A percentile compares a stretch with the other conserved stretches of the same genome.
phyloP scores from a whole-genome alignment of 345 rosid species.

The Acer saccharum region DNA sequence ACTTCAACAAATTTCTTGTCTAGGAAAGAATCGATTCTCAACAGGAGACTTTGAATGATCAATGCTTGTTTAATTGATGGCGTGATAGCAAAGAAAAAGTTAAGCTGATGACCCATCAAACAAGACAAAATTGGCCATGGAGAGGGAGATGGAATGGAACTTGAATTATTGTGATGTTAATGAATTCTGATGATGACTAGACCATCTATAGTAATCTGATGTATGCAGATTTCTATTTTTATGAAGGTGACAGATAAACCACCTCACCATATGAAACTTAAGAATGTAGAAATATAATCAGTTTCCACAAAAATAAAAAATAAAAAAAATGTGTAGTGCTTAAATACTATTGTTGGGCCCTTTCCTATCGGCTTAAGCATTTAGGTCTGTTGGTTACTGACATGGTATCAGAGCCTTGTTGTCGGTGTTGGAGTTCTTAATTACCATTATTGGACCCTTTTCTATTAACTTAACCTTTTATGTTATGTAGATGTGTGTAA shows the following conservation, averaged over 20 bases:
- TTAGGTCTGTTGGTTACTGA: too few species aligned
- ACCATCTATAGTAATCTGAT: background rate
- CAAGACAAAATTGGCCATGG: background rate
- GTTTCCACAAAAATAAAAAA: background rate
- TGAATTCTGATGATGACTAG: background rate
- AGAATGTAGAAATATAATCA: too few species aligned
- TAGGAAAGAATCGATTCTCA: slow-evolving; percentile 26
- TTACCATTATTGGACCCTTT: too few species aligned
- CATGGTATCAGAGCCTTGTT: too few species aligned
- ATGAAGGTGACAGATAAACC: background rate
- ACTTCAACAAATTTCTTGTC: slow-evolving; percentile 22
- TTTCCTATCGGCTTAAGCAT: too few species aligned
- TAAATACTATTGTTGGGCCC: too few species aligned
- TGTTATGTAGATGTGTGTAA: background rate
- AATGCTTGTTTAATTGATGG: background rate
- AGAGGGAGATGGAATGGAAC: background rate
- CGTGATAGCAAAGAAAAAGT: background rate
- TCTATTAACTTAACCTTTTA: too few species aligned
- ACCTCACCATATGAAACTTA: background rate
- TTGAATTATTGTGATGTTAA: slow-evolving; percentile 37
- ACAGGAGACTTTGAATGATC: slow-evolving; percentile 21
- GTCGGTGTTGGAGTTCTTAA: too few species aligned
- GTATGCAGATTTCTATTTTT: background rate
- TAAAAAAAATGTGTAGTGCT: too few species aligned
- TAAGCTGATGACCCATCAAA: background rate